phyloP scores from a whole-genome alignment of 805 yeast genomes.

The Lipomyces mesembrius region DNA sequence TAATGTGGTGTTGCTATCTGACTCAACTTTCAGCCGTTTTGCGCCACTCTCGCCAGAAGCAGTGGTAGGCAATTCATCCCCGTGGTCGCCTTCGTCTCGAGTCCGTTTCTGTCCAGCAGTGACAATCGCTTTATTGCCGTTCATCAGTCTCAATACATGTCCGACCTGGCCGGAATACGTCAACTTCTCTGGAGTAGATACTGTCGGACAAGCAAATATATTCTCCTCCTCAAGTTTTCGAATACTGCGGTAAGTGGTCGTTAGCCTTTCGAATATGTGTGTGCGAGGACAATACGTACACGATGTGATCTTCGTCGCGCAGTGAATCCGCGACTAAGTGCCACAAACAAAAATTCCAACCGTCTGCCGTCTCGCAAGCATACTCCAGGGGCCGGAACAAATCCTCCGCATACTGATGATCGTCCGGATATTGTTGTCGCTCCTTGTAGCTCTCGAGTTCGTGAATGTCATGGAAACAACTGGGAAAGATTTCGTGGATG shows the following conservation, averaged over 20 bases:
- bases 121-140: background rate
- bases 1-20: background rate
- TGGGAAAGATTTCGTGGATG: constrained; percentile 18
- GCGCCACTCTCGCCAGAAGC: background rate
- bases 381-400: constrained; percentile 12
- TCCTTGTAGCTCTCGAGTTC: background rate
- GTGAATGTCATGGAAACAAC: constrained; percentile 12
- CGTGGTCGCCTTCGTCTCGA: background rate
- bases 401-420: background rate
- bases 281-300: constrained; percentile 3
- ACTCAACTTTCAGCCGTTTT: background rate
- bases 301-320: constrained; percentile 17
- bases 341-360: constrained; percentile 21
- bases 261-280: background rate
- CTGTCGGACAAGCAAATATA: background rate
- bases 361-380: constrained; percentile 19
- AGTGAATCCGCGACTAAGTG: constrained; percentile 10
- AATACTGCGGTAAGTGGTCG: background rate
- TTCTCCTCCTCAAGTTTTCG: background rate
- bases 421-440: background rate
- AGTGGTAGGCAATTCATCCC: background rate
- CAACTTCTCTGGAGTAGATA: background rate
- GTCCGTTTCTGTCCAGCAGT: background rate
- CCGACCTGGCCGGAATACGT: background rate
- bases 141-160: background rate